phyloP scores from a whole-genome alignment of 352 stramenopile species.

The Pythium folliculosum region DNA sequence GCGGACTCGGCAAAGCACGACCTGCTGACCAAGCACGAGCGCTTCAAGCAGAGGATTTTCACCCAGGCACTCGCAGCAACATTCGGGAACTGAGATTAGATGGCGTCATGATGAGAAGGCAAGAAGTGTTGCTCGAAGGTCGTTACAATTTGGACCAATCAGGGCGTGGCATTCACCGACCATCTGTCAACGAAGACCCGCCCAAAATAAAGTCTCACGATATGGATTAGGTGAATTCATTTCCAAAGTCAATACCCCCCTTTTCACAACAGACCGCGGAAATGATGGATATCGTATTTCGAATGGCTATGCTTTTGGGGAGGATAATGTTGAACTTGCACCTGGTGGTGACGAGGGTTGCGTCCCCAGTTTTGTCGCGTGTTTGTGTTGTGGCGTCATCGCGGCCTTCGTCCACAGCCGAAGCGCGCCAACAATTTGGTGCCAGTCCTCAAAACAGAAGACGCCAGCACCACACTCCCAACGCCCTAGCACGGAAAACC shows the following conservation, averaged over 20 bases:
- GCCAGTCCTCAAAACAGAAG: conserved; percentile 8
- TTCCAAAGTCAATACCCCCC: conserved; percentile 12
- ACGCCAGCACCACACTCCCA: background rate
- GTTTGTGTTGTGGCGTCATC: conserved; percentile 10
- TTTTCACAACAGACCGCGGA: no score
- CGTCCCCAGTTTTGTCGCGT: conserved; percentile 19
- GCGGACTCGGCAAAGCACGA: conserved; percentile 18
- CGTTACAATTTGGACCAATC: conserved; percentile 12
- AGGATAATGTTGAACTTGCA: conserved; percentile 28
- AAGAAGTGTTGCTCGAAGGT: conserved; percentile 17
- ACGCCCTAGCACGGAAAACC: background rate
- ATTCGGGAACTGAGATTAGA: conserved; percentile 11
- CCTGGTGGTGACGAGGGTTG: conserved; percentile 30
- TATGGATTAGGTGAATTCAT: conserved; percentile 5
- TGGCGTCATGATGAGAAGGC: conserved; percentile 22
- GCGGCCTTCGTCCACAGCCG: conserved; percentile 25
- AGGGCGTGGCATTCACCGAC: conserved; percentile 2
- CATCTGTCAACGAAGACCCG: conserved; percentile 22
- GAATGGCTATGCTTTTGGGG: background rate
- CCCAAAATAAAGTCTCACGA: conserved; percentile 13
- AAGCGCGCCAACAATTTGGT: conserved; percentile 16
- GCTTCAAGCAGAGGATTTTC: conserved; percentile 27
- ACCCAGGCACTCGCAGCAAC: conserved; percentile 14
- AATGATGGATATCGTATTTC: background rate
- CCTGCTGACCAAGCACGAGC: conserved; percentile 25